These are phyloP conservation scores for Mycena vulgaris DNA, from an alignment of 768 basidiomycete genomes.

Conservation along the genomic window DNA sequence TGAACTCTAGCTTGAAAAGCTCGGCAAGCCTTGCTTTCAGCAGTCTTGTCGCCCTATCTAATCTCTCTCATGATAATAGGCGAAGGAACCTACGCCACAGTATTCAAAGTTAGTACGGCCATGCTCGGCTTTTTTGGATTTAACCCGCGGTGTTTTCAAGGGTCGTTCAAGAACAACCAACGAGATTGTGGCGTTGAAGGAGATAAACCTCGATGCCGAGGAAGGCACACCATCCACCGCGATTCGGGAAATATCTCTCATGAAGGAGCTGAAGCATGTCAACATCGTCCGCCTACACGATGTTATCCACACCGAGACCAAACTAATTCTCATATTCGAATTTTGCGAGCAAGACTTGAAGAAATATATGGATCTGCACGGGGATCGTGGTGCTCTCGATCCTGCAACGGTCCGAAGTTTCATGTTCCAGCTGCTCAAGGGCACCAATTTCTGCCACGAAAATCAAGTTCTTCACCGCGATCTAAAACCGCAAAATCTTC, in stretches of 20 bases:
- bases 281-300: conserved; percentile 99
- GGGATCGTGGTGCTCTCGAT: conserved; percentile 95
- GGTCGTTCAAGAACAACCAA: conserved; percentile 98
- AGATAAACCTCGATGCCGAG: conserved; percentile 99
- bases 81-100: conserved; percentile 96
- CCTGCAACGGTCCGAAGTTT: conserved; percentile 94
- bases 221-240: conserved; percentile 99
- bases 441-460: conserved; percentile 98
- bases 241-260: conserved; percentile 98
- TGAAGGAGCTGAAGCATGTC: conserved; percentile 99
- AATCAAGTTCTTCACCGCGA: conserved; percentile 98
- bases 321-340: conserved; percentile 98
- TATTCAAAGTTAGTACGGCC: conserved; percentile 84
- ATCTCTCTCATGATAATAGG: conserved; percentile 72
- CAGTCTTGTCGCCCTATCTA: conserved; percentile 8
- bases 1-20: conserved; percentile 83
- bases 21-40: conserved; percentile 63
- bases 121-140: neutral
- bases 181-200: conserved; percentile 98
- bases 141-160: conserved; percentile 52
- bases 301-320: conserved; percentile 98
- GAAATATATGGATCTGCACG: conserved; percentile 99
- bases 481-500: conserved; percentile 97
- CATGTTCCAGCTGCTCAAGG: conserved; percentile 97
- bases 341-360: conserved; percentile 99